Percentiles rank a stretch among this genome's conserved stretches.
phyloP scores from a whole-genome alignment of 805 yeast genomes.

The Yarrowia sp. region DNA sequence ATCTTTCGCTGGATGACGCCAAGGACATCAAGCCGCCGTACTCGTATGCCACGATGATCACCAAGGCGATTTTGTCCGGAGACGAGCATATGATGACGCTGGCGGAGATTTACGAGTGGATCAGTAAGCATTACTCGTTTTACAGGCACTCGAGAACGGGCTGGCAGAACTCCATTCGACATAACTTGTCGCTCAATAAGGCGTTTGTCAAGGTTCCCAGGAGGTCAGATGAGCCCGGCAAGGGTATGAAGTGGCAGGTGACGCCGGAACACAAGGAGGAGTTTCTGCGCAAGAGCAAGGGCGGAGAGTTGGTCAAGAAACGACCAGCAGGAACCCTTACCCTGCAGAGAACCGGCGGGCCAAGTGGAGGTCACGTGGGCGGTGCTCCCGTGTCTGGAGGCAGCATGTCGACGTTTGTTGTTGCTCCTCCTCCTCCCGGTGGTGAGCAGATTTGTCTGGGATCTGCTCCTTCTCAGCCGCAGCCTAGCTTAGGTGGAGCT shows the following conservation, averaged over 20 bases:
- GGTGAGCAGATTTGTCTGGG: conserved; percentile 23
- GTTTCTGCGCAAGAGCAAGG: conserved; percentile 73
- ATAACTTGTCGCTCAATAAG: conserved; percentile 88
- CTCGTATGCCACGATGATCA: conserved; percentile 96
- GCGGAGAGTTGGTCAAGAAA: conserved; percentile 46
- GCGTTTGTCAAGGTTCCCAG: conserved; percentile 98
- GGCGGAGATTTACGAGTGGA: conserved; percentile 91
- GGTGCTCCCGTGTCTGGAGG: not conserved
- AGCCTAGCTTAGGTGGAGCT: not conserved
- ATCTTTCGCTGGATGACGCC: conserved; percentile 80
- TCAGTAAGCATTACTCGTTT: conserved; percentile 81
- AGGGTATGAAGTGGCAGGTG: conserved; percentile 99
- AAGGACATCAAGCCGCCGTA: conserved; percentile 95
- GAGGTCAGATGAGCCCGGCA: conserved; percentile 94
- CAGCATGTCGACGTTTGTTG: conserved; percentile 15
- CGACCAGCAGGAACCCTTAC: conserved; percentile 14
- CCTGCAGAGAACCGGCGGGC: conserved; percentile 6
- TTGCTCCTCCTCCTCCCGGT: conserved; percentile 18
- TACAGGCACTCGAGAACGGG: conserved; percentile 91
- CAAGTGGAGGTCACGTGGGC: not conserved
- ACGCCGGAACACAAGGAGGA: conserved; percentile 81
- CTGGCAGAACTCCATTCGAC: conserved; percentile 98
- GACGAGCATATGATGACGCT: conserved; percentile 84
- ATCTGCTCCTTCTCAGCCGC: not conserved
- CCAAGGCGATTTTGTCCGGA: conserved; percentile 90